Conservation (phyloP, 768 basidiomycete species). For the Rhodosporidiobolus sp. region DNA sequence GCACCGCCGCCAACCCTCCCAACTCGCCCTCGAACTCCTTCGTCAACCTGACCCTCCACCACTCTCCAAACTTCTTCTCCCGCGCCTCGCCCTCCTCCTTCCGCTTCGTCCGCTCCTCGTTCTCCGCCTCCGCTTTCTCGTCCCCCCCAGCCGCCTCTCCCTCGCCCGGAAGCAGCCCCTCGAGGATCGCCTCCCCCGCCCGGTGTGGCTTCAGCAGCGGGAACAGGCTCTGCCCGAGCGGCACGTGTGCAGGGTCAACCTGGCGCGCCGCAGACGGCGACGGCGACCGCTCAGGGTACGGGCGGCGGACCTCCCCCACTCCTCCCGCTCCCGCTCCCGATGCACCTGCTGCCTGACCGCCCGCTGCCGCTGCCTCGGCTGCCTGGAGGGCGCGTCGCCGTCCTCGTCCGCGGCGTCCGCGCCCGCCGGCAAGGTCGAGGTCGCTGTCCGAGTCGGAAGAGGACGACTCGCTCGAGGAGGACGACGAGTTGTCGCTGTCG, state of each 20-base stretch:
- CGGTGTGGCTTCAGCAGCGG: slow-evolving; percentile 19
- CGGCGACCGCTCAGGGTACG: slow-evolving; percentile 29
- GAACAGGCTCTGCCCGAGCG: slow-evolving; percentile 30
- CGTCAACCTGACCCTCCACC: slow-evolving; percentile 37
- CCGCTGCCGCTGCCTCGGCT: background rate
- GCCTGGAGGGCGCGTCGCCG: background rate
- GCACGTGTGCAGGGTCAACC: slow-evolving; percentile 28
- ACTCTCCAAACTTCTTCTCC: slow-evolving; percentile 34
- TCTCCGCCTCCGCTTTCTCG: background rate
- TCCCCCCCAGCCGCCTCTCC: background rate
- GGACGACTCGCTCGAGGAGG: slow-evolving; percentile 3
- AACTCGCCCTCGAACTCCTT: slow-evolving; percentile 38
- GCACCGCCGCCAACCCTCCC: slow-evolving; percentile 34
- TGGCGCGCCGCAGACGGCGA: slow-evolving; percentile 12
- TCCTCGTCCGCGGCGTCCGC: background rate
- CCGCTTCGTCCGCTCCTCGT: background rate
- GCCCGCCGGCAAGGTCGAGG: slow-evolving; percentile 6
- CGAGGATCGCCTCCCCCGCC: slow-evolving; percentile 7
- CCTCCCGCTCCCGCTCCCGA: background rate
- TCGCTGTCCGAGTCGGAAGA: slow-evolving; percentile 8
- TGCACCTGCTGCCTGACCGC: background rate
- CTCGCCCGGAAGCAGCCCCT: slow-evolving; percentile 11
- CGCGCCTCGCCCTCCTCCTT: slow-evolving; percentile 13
- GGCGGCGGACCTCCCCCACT: background rate
- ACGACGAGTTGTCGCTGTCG: background rate